A percentile compares a stretch with the other conserved stretches of the same genome.
Conservation (phyloP, 2,329 filamentous ascomycete genomes). For the Zymoseptoria passerinii region DNA sequence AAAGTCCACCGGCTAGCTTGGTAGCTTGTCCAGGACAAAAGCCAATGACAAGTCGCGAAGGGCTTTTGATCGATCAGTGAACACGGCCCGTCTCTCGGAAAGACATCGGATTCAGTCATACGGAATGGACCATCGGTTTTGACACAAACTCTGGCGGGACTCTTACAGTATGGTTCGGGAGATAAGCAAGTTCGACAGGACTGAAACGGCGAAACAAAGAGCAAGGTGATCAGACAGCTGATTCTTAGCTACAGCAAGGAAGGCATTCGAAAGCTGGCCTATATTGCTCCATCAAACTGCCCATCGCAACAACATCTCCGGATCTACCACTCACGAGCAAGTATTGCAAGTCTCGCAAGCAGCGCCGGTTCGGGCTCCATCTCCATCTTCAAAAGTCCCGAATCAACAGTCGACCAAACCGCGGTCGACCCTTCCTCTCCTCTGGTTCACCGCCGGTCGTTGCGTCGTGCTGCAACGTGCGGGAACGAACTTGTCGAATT, state of each 20-base stretch:
- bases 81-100: no score
- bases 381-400: background rate
- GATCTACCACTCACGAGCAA: background rate
- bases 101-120: no score
- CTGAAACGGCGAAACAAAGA: background rate
- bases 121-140: no score
- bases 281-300: background rate
- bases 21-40: no score
- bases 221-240: background rate
- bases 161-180: background rate
- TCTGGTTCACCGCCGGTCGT: background rate
- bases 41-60: no score
- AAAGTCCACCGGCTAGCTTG: no score
- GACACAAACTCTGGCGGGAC: background rate
- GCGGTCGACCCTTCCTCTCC: background rate
- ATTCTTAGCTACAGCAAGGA: background rate
- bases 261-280: background rate
- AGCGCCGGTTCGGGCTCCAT: background rate
- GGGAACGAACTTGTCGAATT: background rate
- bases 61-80: no score
- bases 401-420: background rate
- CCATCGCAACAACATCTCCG: background rate
- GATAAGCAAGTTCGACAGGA: background rate
- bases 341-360: background rate
- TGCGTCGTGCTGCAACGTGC: background rate